A percentile compares a stretch with the other conserved stretches of the same genome.
These are phyloP conservation scores for Chlorella variabilis DNA, from an alignment of 163 green algal genomes.

Conservation along the genomic window DNA sequence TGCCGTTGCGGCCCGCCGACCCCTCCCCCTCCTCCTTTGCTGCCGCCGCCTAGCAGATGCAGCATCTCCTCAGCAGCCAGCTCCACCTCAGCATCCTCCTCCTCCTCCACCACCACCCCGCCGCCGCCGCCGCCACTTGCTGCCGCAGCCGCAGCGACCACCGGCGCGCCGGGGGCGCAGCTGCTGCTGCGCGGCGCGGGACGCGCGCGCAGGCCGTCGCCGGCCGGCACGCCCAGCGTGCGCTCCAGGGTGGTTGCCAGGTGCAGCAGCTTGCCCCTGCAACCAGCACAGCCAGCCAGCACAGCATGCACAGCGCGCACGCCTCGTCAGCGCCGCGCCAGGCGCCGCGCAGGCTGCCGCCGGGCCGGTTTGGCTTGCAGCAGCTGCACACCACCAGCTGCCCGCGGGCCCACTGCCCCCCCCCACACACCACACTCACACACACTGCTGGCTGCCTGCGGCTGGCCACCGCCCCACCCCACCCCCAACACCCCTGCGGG, in stretches of 20 bases:
- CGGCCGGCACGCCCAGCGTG: background rate
- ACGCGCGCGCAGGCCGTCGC: background rate
- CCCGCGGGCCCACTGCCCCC: no score
- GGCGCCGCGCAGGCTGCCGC: no score
- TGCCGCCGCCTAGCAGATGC: background rate
- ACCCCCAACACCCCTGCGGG: no score
- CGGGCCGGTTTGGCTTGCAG: no score
- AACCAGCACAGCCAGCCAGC: background rate
- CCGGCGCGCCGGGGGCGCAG: no score
- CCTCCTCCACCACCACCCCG: background rate
- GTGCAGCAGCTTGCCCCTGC: slow-evolving; percentile 13
- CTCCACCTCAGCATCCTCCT: background rate
- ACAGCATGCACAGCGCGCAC: no score
- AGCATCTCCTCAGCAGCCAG: slow-evolving; percentile 25
- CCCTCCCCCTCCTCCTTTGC: background rate
- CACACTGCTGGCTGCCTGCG: no score
- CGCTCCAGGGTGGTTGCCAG: slow-evolving; percentile 7
- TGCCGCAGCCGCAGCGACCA: background rate
- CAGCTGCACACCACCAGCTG: no score
- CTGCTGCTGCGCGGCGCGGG: no score
- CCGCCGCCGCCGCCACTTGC: background rate
- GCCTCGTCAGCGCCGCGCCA: no score
- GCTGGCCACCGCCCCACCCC: no score
- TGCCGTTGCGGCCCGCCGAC: background rate
- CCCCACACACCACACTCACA: background rate